These are phyloP conservation scores for Lecanicillium sp. DNA, from an alignment of 2,329 filamentous ascomycete genomes.

Conservation along the genomic window DNA sequence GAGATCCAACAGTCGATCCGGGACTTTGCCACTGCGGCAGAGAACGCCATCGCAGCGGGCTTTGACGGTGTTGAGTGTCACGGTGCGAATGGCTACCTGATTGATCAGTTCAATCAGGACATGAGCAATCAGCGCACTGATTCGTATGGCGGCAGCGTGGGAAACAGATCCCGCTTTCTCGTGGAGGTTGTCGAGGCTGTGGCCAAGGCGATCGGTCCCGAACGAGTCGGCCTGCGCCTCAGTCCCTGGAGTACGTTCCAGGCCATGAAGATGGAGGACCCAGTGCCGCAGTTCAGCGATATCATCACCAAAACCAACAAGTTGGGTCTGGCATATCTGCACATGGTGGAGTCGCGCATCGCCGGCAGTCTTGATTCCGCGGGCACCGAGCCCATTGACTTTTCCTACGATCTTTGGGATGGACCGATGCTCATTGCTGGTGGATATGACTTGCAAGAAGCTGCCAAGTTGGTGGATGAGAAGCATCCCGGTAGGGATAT, in stretches of 20 bases:
- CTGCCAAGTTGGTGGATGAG: slow-evolving; percentile 16
- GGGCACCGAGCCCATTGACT: slow-evolving; percentile 10
- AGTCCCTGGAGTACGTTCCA: slow-evolving; percentile 24
- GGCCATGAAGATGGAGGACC: slow-evolving; percentile 18
- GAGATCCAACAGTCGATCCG: slow-evolving; percentile 58
- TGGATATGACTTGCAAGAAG: slow-evolving; percentile 20
- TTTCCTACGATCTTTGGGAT: not conserved
- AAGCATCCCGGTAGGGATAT: slow-evolving; percentile 19
- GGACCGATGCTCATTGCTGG: slow-evolving; percentile 24
- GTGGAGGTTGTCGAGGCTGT: slow-evolving; percentile 38
- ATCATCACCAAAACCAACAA: slow-evolving; percentile 21
- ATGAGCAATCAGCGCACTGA: slow-evolving; percentile 44
- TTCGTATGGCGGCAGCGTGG: slow-evolving; percentile 43
- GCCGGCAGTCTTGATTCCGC: slow-evolving; percentile 24
- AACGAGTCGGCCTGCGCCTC: slow-evolving; percentile 45
- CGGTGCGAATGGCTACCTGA: slow-evolving; percentile 50
- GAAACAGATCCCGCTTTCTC: slow-evolving; percentile 42
- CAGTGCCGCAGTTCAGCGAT: slow-evolving; percentile 20
- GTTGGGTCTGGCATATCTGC: slow-evolving; percentile 22
- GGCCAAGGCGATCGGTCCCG: slow-evolving; percentile 35
- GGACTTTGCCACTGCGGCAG: slow-evolving; percentile 48
- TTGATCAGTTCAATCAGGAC: slow-evolving; percentile 52
- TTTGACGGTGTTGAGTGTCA: slow-evolving; percentile 62
- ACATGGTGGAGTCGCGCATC: slow-evolving; percentile 21
- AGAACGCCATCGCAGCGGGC: slow-evolving; percentile 52